Evolutionary conservation across 2,329 filamentous ascomycete species (phyloP).

Genomic region (Leptoxyphium fumago): DNA sequence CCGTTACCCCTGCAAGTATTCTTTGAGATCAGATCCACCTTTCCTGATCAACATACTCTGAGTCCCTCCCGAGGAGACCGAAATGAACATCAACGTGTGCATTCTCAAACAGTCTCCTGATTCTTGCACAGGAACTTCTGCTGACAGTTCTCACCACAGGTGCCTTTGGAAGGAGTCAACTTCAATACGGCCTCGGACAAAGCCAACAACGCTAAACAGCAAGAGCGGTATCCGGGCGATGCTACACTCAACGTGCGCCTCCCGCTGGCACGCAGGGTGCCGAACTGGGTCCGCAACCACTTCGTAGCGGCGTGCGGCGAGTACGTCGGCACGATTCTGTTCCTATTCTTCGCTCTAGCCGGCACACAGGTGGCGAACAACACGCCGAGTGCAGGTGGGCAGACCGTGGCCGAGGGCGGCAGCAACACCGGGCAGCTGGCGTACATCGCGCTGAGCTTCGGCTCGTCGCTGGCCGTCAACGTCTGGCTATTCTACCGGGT

Average conservation of each 20-base stretch:
- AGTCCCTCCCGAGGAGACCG: background rate
- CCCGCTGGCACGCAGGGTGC: slow-evolving; percentile 12
- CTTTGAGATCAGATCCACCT: too few species aligned
- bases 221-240: slow-evolving; percentile 8
- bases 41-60: too few species aligned
- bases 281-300: slow-evolving; percentile 16
- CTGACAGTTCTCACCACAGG: slow-evolving; percentile 2
- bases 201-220: slow-evolving; percentile 12
- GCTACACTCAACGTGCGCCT: slow-evolving; percentile 12
- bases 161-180: slow-evolving; percentile 11
- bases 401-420: slow-evolving; percentile 11
- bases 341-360: slow-evolving; percentile 30
- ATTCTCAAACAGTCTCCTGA: background rate
- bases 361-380: slow-evolving; percentile 32
- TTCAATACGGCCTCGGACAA: slow-evolving; percentile 20
- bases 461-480: slow-evolving; percentile 27
- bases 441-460: slow-evolving; percentile 26
- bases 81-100: slow-evolving; percentile 1
- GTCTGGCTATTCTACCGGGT: slow-evolving; percentile 26
- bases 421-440: slow-evolving; percentile 23
- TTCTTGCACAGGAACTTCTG: background rate
- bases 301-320: slow-evolving; percentile 22
- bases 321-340: slow-evolving; percentile 30
- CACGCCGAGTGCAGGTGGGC: slow-evolving; percentile 13
- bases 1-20: too few species aligned